Evolutionary conservation across 805 yeast species (phyloP).

Genomic region (Zygosaccharomyces siamensis): DNA sequence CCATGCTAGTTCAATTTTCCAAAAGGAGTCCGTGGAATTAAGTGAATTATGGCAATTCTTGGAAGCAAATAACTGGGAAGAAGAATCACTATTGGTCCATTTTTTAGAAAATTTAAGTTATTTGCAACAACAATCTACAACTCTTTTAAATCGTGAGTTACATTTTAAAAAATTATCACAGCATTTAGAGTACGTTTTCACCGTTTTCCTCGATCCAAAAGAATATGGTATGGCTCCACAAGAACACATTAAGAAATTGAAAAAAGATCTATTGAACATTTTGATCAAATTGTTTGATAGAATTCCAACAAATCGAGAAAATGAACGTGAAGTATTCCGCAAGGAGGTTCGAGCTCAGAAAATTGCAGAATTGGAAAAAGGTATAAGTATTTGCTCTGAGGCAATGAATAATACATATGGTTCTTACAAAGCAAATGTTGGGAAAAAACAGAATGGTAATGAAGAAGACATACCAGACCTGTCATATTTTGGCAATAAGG

Average conservation of each 20-base stretch:
- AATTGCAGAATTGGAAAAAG: slow-evolving; percentile 9
- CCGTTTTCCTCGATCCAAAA: slow-evolving; percentile 20
- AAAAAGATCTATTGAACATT: slow-evolving; percentile 16
- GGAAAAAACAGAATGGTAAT: background rate
- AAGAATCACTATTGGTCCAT: slow-evolving; percentile 14
- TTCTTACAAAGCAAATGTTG: background rate
- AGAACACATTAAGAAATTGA: slow-evolving; percentile 14
- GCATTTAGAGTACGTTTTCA: slow-evolving; percentile 18
- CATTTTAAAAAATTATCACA: slow-evolving; percentile 17
- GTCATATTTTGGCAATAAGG: slow-evolving; percentile 1
- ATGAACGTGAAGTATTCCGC: background rate
- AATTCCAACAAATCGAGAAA: background rate
- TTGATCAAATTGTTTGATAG: slow-evolving; percentile 15
- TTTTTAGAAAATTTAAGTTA: slow-evolving; percentile 20
- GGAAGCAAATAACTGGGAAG: slow-evolving; percentile 5
- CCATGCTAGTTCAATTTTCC: slow-evolving; percentile 19
- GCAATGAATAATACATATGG: slow-evolving; percentile 14
- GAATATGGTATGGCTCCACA: slow-evolving; percentile 16
- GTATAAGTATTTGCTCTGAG: slow-evolving; percentile 13
- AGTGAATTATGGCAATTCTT: slow-evolving; percentile 15
- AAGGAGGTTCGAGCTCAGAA: background rate
- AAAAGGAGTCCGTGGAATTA: slow-evolving; percentile 18
- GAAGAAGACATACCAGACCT: background rate
- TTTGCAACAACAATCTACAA: slow-evolving; percentile 21
- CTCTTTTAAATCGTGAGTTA: slow-evolving; percentile 26